Evolutionary conservation across 345 rosid genomes (phyloP).

Genomic region (Populus ilicifolia): DNA sequence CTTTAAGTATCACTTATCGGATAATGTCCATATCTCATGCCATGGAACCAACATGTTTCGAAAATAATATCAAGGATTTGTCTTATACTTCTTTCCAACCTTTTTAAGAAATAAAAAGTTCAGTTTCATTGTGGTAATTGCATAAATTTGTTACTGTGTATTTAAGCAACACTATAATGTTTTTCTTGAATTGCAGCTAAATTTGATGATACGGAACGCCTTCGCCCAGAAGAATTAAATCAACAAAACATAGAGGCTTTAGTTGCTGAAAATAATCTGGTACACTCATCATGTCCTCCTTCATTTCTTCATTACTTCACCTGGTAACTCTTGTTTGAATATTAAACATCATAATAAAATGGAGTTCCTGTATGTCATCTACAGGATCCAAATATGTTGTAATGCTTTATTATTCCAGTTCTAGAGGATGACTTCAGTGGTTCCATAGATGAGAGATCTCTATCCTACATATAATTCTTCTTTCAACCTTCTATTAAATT

Average conservation of each 20-base stretch:
- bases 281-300: conserved; percentile 20
- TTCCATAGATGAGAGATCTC: conserved; percentile 5
- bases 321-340: neutral
- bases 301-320: neutral
- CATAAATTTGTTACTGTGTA: neutral
- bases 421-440: neutral
- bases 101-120: no score
- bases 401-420: conserved; percentile 1
- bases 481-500: neutral
- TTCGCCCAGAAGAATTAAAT: conserved; percentile 95
- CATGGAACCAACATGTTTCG: neutral
- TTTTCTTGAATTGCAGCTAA: conserved; percentile 46
- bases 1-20: no score
- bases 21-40: neutral
- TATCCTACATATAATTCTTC: no score
- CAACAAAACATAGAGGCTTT: conserved; percentile 97
- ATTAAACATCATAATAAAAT: neutral
- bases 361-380: neutral
- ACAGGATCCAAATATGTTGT: neutral
- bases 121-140: no score
- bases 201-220: conserved; percentile 77
- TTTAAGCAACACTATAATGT: conserved; percentile 1
- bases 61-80: neutral
- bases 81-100: neutral
- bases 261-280: conserved; percentile 97